A percentile compares a stretch with the other conserved stretches of the same genome.
Evolutionary conservation across 495 filamentous ascomycete species (phyloP).

Genomic region (Paragyromitra xinjiangensis): DNA sequence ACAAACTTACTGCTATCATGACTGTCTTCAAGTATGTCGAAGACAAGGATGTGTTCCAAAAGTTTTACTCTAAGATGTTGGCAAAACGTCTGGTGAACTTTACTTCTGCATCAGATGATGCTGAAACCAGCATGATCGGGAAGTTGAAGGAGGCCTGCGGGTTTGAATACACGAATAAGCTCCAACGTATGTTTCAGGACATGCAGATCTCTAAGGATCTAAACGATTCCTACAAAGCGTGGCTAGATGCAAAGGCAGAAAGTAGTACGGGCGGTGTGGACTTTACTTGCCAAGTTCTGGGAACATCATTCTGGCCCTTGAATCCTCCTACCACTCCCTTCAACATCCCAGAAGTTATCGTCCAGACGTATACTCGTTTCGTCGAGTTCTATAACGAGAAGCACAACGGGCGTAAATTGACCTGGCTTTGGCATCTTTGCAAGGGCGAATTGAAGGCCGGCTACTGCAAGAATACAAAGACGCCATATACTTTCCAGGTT

Average conservation of each 20-base stretch:
- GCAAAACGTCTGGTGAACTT: conserved; percentile 93
- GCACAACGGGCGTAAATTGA: conserved; percentile 93
- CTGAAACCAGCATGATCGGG: conserved; percentile 98
- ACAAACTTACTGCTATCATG: conserved; percentile 94
- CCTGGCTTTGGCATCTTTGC: conserved; percentile 97
- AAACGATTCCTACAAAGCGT: conserved; percentile 83
- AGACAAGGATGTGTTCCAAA: conserved; percentile 99
- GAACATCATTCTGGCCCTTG: conserved; percentile 97
- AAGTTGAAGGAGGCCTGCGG: conserved; percentile 99
- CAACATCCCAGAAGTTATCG: conserved; percentile 82
- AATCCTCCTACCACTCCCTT: conserved; percentile 84
- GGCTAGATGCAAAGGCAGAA: conserved; percentile 62
- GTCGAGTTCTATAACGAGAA: conserved; percentile 91
- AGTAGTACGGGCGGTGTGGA: conserved; percentile 60
- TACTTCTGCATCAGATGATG: conserved; percentile 94
- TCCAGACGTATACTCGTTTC: conserved; percentile 87
- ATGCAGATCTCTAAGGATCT: conserved; percentile 99
- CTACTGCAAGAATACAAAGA: conserved; percentile 86
- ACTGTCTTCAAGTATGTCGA: conserved; percentile 99
- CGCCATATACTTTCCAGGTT: conserved; percentile 95
- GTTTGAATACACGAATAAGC: conserved; percentile 98
- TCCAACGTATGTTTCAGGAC: conserved; percentile 99
- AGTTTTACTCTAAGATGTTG: conserved; percentile 97
- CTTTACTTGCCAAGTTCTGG: conserved; percentile 69
- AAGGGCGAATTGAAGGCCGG: conserved; percentile 96